Percentiles rank a stretch among this genome's conserved stretches.
Evolutionary conservation across 805 yeast genomes (phyloP).

Genomic region (Tetrapisispora nanseiensis): DNA sequence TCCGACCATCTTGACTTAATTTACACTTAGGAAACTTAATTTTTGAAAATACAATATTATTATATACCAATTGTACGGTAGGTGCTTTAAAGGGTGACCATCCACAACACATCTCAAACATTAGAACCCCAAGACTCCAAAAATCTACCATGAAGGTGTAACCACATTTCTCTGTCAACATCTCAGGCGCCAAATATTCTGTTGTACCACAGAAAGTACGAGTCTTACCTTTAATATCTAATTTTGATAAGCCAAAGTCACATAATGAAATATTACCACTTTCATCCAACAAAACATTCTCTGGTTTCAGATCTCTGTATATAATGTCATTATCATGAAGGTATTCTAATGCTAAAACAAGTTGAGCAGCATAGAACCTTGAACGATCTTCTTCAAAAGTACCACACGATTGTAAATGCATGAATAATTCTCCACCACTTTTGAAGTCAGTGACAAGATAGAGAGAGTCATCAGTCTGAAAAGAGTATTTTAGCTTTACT

Average conservation of each 20-base stretch:
- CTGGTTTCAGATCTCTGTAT: conserved; percentile 94
- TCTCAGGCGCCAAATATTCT: conserved; percentile 95
- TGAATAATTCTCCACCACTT: conserved; percentile 95
- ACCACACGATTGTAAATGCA: conserved; percentile 96
- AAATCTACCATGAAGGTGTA: conserved; percentile 98
- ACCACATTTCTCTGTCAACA: conserved; percentile 89
- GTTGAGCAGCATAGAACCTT: conserved; percentile 91
- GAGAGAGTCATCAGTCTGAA: conserved; percentile 87
- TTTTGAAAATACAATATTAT: conserved; percentile 96
- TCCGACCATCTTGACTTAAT: conserved; percentile 81
- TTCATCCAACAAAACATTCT: conserved; percentile 88
- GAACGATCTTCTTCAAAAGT: conserved; percentile 89
- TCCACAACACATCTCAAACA: conserved; percentile 98
- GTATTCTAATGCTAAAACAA: conserved; percentile 86
- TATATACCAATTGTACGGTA: conserved; percentile 96
- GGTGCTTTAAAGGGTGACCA: conserved; percentile 99
- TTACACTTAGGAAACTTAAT: conserved; percentile 96
- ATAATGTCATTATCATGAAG: conserved; percentile 92
- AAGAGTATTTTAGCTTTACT: conserved; percentile 90
- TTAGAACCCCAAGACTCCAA: conserved; percentile 94
- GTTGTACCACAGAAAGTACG: conserved; percentile 98
- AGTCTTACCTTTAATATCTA: conserved; percentile 80
- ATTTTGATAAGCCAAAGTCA: conserved; percentile 94
- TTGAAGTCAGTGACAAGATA: conserved; percentile 93
- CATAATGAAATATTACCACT: conserved; percentile 95